Percentiles rank a stretch among this genome's conserved stretches.
phyloP scores from a whole-genome alignment of 352 stramenopile genomes.

The Globisporangium barbulae region DNA sequence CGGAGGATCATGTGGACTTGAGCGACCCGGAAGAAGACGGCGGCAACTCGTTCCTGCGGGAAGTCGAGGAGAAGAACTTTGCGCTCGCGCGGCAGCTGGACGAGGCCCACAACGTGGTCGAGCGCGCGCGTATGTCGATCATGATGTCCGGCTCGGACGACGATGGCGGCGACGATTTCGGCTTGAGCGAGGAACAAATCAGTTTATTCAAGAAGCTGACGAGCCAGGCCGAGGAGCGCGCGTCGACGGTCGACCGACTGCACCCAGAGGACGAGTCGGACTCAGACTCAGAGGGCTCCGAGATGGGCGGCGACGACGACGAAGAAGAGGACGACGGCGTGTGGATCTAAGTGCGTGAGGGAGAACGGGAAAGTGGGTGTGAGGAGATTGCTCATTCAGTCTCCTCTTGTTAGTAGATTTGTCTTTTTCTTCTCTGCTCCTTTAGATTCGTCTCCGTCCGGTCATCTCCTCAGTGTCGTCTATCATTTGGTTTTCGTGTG shows the following conservation, averaged over 20 bases:
- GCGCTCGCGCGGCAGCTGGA: slow-evolving; percentile 76
- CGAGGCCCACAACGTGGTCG: slow-evolving; percentile 80
- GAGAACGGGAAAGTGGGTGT: slow-evolving; percentile 1
- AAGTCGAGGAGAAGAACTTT: slow-evolving; percentile 85
- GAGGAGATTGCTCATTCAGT: neutral
- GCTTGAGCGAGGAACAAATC: slow-evolving; percentile 83
- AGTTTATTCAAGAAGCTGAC: slow-evolving; percentile 92
- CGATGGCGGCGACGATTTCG: slow-evolving; percentile 46
- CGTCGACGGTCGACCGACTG: slow-evolving; percentile 80
- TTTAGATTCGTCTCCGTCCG: slow-evolving; percentile 13
- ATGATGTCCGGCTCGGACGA: slow-evolving; percentile 80
- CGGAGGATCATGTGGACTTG: slow-evolving; percentile 72
- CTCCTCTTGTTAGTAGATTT: slow-evolving; percentile 18
- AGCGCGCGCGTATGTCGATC: slow-evolving; percentile 84
- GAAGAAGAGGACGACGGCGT: slow-evolving; percentile 73
- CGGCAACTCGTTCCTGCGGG: slow-evolving; percentile 42
- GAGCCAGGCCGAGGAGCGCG: slow-evolving; percentile 78
- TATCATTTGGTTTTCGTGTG: neutral
- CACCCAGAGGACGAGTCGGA: slow-evolving; percentile 78
- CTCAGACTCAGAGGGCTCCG: slow-evolving; percentile 71
- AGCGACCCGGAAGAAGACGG: slow-evolving; percentile 57
- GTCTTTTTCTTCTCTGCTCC: slow-evolving; percentile 4
- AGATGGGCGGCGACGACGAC: slow-evolving; percentile 39
- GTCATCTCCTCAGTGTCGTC: slow-evolving; percentile 4
- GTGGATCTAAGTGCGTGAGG: slow-evolving; percentile 70